These are phyloP conservation scores for Proliferodiscus dingleyae DNA, from an alignment of 2,329 filamentous ascomycete genomes.

Conservation along the genomic window DNA sequence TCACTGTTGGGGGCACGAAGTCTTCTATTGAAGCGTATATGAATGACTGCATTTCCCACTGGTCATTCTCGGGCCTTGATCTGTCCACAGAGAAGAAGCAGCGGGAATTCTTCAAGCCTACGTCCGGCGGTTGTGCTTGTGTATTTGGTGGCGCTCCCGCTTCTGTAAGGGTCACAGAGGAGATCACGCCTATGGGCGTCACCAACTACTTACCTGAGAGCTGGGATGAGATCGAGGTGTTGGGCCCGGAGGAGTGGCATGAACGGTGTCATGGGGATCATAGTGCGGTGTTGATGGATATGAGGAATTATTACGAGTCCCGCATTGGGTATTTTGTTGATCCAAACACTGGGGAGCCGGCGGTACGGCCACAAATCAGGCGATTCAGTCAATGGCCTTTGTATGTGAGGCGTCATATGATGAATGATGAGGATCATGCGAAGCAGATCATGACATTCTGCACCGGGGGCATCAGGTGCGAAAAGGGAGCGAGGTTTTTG, in stretches of 20 bases:
- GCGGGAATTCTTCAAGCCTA: slow-evolving; percentile 28
- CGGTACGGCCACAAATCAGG: slow-evolving; percentile 27
- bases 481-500: slow-evolving; percentile 30
- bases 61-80: slow-evolving; percentile 27
- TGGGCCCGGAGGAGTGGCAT: slow-evolving; percentile 29
- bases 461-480: slow-evolving; percentile 32
- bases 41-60: slow-evolving; percentile 23
- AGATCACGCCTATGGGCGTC: slow-evolving; percentile 32
- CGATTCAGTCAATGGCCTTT: slow-evolving; percentile 32
- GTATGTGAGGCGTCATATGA: slow-evolving; percentile 26
- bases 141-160: slow-evolving; percentile 24
- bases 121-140: slow-evolving; percentile 26
- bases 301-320: slow-evolving; percentile 32
- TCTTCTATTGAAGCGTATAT: slow-evolving; percentile 24
- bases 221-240: slow-evolving; percentile 25
- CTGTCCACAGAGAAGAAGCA: slow-evolving; percentile 14
- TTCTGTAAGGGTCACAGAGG: slow-evolving; percentile 23
- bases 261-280: slow-evolving; percentile 19
- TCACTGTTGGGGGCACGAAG: slow-evolving; percentile 29
- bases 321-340: slow-evolving; percentile 32
- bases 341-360: slow-evolving; percentile 24
- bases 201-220: slow-evolving; percentile 26
- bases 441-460: slow-evolving; percentile 31
- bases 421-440: neutral
- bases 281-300: slow-evolving; percentile 25